phyloP scores from a whole-genome alignment of 2,329 filamentous ascomycete genomes.

The Thelonectria rubi region DNA sequence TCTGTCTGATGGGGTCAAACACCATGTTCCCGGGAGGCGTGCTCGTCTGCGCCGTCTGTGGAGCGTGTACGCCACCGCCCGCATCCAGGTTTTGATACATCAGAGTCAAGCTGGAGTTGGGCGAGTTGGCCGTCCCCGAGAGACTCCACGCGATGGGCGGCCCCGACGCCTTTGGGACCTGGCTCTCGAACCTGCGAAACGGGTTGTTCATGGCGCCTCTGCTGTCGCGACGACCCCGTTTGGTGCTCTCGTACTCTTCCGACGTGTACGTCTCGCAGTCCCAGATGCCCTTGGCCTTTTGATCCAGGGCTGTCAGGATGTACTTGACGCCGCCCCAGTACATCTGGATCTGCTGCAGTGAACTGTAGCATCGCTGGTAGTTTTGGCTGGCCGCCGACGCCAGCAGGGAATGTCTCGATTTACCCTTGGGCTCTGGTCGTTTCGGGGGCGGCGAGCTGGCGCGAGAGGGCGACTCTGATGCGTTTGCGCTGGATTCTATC shows the following conservation, averaged over 20 bases:
- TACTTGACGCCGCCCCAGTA: conserved; percentile 91
- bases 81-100: conserved; percentile 70
- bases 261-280: conserved; percentile 74
- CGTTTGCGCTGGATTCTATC: conserved; percentile 79
- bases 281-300: conserved; percentile 86
- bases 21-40: conserved; percentile 67
- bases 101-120: conserved; percentile 82
- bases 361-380: conserved; percentile 87
- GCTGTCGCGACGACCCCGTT: conserved; percentile 59
- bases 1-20: conserved; percentile 68
- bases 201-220: conserved; percentile 47
- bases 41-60: conserved; percentile 47
- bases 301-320: conserved; percentile 85
- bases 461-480: conserved; percentile 67
- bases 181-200: conserved; percentile 56
- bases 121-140: conserved; percentile 87
- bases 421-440: conserved; percentile 39
- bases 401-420: conserved; percentile 76
- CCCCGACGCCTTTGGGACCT: conserved; percentile 55
- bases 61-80: conserved; percentile 18
- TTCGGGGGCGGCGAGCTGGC: conserved; percentile 59
- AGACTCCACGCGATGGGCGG: conserved; percentile 81
- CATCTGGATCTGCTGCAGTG: conserved; percentile 78
- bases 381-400: conserved; percentile 86
- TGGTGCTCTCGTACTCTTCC: conserved; percentile 81